Base-by-base conservation (phyloP, 139 green algal genomes). In the Chlamydomonas incerta region DNA sequence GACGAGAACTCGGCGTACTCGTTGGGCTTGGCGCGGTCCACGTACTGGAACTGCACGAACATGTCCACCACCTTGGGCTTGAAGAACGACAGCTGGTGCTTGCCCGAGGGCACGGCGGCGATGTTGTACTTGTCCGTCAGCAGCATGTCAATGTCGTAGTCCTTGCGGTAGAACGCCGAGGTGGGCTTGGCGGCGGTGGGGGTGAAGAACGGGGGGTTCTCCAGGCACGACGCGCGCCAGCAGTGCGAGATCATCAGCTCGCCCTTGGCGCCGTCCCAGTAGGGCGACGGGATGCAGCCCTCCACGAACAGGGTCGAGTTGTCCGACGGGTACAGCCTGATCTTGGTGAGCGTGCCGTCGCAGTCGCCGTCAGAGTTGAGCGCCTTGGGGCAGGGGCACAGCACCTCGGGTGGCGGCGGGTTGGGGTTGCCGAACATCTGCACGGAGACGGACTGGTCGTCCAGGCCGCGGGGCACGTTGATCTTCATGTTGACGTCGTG, bases 341-440 rank as follows among this genome's bases (percentile, higher is more conserved):
- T 11, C 34, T 63, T 47, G 52, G 68, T 69, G 18, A 66, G 60
- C 20, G 26, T 24, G 80, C 55, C 68, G 17, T 31, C 52, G 69
- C 80, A 86, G 10, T 52, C 34, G 33, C 80, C 80, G 50, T 77
- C 66, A 0, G 52, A 9, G 28, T 69, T 66, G 5, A 86, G 3
- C 6, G 52, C 34, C 28, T 31, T 65, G 80, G 80, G 80, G 80
- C 80, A 86, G 34, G 80, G 80, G 80, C 80, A 86, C 23, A 86
- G 41, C 33, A 72, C 80, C 0, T 3, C 62, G 23, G 67, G 68
- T 52, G 80, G 68, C 55, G 80, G 80, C 33, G 80, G 80, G 80
- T 86, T 86, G 80, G 80, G 80, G 47, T 37, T 41, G 28, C 80
- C 80, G 34, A 86, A 86, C 80, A 86, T 86, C 80, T 86, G 80